Evolutionary conservation across 164 flowering plant genomes (phyloP).

Genomic region (Akebia trifoliata): DNA sequence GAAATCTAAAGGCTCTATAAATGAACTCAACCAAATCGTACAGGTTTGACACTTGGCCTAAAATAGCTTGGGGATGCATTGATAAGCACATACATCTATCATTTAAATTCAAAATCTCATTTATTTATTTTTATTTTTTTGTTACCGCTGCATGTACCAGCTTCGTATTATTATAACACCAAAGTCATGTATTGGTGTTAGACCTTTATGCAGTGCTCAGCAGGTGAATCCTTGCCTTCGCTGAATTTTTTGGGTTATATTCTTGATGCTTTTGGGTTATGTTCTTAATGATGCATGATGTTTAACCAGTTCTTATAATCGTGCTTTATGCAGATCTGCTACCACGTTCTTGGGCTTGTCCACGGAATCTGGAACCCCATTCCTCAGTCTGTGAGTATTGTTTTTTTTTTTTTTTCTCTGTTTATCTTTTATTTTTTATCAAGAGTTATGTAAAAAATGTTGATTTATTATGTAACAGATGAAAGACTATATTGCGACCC

Average conservation of each 20-base stretch:
- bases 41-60: slow-evolving; percentile 49
- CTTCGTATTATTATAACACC: slow-evolving; percentile 84
- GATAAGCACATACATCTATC: background rate
- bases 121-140: background rate
- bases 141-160: slow-evolving; percentile 34
- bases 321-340: slow-evolving; percentile 65
- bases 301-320: slow-evolving; percentile 8
- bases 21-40: slow-evolving; percentile 87
- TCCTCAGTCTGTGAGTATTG: slow-evolving; percentile 85
- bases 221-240: slow-evolving; percentile 45
- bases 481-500: slow-evolving; percentile 97
- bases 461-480: slow-evolving; percentile 41
- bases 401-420: slow-evolving; percentile 5
- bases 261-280: background rate
- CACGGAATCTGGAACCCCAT: slow-evolving; percentile 97
- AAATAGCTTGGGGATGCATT: background rate
- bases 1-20: slow-evolving; percentile 75
- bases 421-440: background rate
- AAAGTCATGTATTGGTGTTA: slow-evolving; percentile 69
- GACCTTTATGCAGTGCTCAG: slow-evolving; percentile 82
- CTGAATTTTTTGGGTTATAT: background rate
- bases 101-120: slow-evolving; percentile 4
- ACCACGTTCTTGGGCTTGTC: slow-evolving; percentile 96
- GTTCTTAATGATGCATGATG: too few species aligned
- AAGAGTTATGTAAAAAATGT: background rate